Base-by-base conservation (phyloP, 176 grass and related monocot species). In the Rhipidocladum racemiflorum region DNA sequence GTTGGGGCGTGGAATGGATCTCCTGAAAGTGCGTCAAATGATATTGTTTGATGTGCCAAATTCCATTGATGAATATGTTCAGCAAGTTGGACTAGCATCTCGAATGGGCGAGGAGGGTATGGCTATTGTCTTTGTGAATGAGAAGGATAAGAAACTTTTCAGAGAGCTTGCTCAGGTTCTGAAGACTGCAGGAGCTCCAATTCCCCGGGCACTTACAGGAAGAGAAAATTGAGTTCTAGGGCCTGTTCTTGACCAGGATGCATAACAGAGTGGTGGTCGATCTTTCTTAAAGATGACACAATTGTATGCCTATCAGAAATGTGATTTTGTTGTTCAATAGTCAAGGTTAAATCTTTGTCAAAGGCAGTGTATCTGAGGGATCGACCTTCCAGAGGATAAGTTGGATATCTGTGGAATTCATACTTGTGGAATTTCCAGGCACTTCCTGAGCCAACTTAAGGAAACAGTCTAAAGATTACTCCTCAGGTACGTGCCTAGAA, bases 11-110 rank as follows among this genome's bases (percentile, higher is more conserved):
- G 95, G 95, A 62, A 85, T 98, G 74, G 89, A 98, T 92, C 78
- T 98, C 35, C 57, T 98, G 80, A 91, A 89, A 79, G 84, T 98
- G 76, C 60, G 45, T 29, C 90, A 98, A 72, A 90, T 95, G 62
- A 91, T 98, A 88, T 81, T 95, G 34, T 95, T 98, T 95, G 95
- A 98, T 62, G 87, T 95, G 89, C 92, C 92, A 59, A 93, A 85
- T 84, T 92, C 90, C 57, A 95, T 98, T 38, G 88, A 93, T 61
- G 90, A 98, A 84, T 98, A 93, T 90, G 72, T 90, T 87, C 92
- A 98, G 83, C 88, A 91, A 78, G 82, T 95, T 86, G 92, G 95
- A 83, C 92, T 92, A 66, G 95, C 95, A 79, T 95, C 90, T 79
- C 86, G 90, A 64, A 93, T 89, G 88, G 90, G 95, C 42, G 86